These are phyloP conservation scores for Pichia sp. DNA, from an alignment of 1,139 yeast species.

Conservation along the genomic window DNA sequence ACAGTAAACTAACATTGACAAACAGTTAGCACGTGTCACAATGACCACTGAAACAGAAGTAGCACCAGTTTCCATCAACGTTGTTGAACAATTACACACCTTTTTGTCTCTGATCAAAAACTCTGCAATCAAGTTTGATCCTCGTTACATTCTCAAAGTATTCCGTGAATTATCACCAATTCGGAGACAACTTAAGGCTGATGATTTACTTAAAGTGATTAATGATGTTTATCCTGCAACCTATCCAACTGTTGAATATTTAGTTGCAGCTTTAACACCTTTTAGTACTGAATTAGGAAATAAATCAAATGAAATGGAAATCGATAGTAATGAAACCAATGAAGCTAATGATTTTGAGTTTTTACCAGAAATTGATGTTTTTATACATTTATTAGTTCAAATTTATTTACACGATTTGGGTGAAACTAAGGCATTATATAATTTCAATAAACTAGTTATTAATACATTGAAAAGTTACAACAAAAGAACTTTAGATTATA, in stretches of 20 bases:
- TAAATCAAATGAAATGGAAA: conserved; percentile 25
- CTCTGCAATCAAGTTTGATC: conserved; percentile 75
- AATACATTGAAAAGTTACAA: conserved; percentile 57
- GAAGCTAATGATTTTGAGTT: conserved; percentile 19
- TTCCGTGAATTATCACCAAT: conserved; percentile 76
- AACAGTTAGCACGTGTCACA: too few species aligned
- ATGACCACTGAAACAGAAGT: conserved; percentile 10
- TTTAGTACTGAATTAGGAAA: conserved; percentile 22
- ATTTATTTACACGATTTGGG: conserved; percentile 64
- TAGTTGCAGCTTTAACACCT: conserved; percentile 36
- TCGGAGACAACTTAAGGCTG: conserved; percentile 55
- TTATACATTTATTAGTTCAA: conserved; percentile 72
- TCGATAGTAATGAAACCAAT: conserved; percentile 23
- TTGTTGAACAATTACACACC: conserved; percentile 5
- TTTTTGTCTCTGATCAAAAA: conserved; percentile 41
- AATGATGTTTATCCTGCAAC: conserved; percentile 46
- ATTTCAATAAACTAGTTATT: conserved; percentile 51
- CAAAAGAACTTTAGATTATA: conserved; percentile 77
- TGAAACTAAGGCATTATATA: conserved; percentile 43
- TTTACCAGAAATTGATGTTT: conserved; percentile 76
- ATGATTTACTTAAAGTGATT: conserved; percentile 49
- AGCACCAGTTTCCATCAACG: conserved; percentile 2
- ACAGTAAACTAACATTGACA: too few species aligned
- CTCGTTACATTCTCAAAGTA: conserved; percentile 80
- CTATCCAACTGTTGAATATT: conserved; percentile 38